Conservation (phyloP, 352 stramenopile species). For the Hyaloperonospora brassicae region DNA sequence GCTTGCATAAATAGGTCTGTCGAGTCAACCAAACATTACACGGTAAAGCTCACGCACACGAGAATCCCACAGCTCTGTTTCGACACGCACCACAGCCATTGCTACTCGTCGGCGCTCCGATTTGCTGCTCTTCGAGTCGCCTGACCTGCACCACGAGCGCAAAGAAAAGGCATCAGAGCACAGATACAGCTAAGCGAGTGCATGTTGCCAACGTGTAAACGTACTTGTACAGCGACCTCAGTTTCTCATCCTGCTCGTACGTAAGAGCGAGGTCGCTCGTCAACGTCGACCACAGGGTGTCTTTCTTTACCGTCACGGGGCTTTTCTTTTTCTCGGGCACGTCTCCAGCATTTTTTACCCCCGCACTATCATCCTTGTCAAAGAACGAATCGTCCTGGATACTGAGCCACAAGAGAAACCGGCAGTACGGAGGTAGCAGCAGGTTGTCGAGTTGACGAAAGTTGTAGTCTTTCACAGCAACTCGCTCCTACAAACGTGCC, state of each 20-base stretch:
- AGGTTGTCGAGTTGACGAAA: constrained; percentile 84
- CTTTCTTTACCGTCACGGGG: constrained; percentile 65
- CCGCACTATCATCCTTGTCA: constrained; percentile 46
- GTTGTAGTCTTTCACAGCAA: constrained; percentile 85
- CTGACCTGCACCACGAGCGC: constrained; percentile 30
- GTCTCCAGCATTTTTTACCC: constrained; percentile 35
- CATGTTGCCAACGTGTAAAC: constrained; percentile 7
- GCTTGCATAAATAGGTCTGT: constrained; percentile 86
- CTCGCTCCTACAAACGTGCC: constrained; percentile 45
- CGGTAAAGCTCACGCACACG: neutral
- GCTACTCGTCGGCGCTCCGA: constrained; percentile 71
- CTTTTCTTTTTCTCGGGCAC: constrained; percentile 59
- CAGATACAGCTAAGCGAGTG: neutral
- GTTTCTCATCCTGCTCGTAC: constrained; percentile 87
- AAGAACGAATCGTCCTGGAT: constrained; percentile 84
- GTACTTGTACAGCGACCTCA: constrained; percentile 84
- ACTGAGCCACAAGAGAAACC: constrained; percentile 84
- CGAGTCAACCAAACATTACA: neutral
- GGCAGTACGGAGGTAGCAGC: constrained; percentile 80
- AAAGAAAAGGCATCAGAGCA: constrained; percentile 3
- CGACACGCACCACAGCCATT: constrained; percentile 61
- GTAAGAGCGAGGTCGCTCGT: constrained; percentile 72
- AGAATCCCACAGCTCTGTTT: neutral
- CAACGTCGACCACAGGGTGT: constrained; percentile 74
- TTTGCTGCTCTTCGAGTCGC: constrained; percentile 78